phyloP scores from a whole-genome alignment of 2,329 filamentous ascomycete genomes.

The Penicillium sp. region DNA sequence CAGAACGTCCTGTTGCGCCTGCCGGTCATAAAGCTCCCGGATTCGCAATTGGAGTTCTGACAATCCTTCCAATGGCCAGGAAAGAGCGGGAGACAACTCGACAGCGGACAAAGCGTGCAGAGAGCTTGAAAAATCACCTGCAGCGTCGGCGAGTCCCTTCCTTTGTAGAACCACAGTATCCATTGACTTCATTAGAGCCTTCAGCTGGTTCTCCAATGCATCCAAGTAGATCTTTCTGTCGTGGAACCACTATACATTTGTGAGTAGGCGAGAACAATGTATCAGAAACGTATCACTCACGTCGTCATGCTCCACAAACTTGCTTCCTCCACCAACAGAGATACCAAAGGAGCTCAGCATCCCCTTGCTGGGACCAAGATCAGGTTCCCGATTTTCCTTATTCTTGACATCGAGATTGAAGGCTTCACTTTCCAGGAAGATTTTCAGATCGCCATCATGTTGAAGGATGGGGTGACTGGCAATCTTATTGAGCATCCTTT shows the following conservation, averaged over 20 bases:
- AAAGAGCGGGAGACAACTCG: slow-evolving; percentile 83
- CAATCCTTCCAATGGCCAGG: slow-evolving; percentile 81
- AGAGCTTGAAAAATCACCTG: slow-evolving; percentile 86
- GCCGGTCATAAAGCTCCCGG: slow-evolving; percentile 89
- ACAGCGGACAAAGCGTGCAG: slow-evolving; percentile 90
- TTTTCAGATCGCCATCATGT: slow-evolving; percentile 88
- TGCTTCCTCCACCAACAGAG: slow-evolving; percentile 68
- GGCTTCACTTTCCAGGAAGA: slow-evolving; percentile 92
- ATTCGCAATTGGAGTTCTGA: slow-evolving; percentile 93
- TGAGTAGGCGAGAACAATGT: slow-evolving; percentile 21
- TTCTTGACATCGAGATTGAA: slow-evolving; percentile 98
- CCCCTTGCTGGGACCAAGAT: slow-evolving; percentile 85
- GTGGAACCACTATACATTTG: slow-evolving; percentile 75
- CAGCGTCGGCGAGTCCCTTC: slow-evolving; percentile 89
- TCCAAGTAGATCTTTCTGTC: slow-evolving; percentile 93
- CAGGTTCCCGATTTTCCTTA: slow-evolving; percentile 85
- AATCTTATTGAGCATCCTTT: slow-evolving; percentile 97
- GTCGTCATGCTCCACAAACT: slow-evolving; percentile 98
- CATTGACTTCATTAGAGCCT: slow-evolving; percentile 85
- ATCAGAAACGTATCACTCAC: slow-evolving; percentile 49
- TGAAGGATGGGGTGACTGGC: slow-evolving; percentile 85
- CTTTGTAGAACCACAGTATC: slow-evolving; percentile 88
- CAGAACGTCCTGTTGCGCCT: slow-evolving; percentile 93
- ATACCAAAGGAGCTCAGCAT: slow-evolving; percentile 83
- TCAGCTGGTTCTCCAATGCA: slow-evolving; percentile 85